Conservation (phyloP, 2,329 filamentous ascomycete genomes). For the Colletotrichum echinochloae region DNA sequence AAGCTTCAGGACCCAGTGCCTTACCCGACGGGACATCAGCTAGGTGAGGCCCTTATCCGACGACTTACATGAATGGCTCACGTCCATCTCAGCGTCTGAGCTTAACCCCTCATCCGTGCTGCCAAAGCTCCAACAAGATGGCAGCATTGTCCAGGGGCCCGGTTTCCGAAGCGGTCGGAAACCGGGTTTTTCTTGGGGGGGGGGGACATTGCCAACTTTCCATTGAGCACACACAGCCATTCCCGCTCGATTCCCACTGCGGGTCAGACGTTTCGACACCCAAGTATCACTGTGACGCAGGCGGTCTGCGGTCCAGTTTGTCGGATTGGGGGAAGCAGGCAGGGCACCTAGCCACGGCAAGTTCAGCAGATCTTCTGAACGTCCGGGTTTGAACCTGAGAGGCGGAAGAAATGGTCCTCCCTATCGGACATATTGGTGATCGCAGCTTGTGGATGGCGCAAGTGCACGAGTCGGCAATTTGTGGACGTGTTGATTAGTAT, state of each 20-base stretch:
- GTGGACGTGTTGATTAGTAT: not conserved
- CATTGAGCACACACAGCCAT: constrained; percentile 5
- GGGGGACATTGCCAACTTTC: too few relatives aligned
- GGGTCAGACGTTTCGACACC: constrained; percentile 31
- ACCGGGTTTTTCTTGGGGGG: too few relatives aligned
- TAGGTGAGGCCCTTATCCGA: constrained; percentile 26
- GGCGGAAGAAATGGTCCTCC: constrained; percentile 7
- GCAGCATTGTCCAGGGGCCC: not conserved
- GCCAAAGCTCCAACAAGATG: not conserved
- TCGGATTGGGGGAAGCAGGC: constrained; percentile 1
- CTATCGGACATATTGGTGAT: not conserved
- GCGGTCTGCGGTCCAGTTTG: constrained; percentile 2
- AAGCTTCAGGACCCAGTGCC: constrained; percentile 1
- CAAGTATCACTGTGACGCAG: constrained; percentile 21
- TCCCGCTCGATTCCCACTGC: constrained; percentile 24
- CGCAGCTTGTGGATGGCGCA: not conserved
- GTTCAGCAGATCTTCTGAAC: not conserved
- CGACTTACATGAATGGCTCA: not conserved
- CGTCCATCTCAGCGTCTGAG: constrained; percentile 6
- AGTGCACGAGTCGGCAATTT: not conserved
- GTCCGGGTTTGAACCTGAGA: not conserved
- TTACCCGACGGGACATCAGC: constrained; percentile 25
- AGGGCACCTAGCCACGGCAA: not conserved
- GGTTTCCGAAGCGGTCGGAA: constrained; percentile 25
- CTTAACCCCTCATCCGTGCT: not conserved